A percentile compares a stretch with the other conserved stretches of the same genome.
These are phyloP conservation scores for Pseudisothecium myosuroides DNA, from an alignment of 225 moss, liverwort and hornwort species.

Conservation along the genomic window DNA sequence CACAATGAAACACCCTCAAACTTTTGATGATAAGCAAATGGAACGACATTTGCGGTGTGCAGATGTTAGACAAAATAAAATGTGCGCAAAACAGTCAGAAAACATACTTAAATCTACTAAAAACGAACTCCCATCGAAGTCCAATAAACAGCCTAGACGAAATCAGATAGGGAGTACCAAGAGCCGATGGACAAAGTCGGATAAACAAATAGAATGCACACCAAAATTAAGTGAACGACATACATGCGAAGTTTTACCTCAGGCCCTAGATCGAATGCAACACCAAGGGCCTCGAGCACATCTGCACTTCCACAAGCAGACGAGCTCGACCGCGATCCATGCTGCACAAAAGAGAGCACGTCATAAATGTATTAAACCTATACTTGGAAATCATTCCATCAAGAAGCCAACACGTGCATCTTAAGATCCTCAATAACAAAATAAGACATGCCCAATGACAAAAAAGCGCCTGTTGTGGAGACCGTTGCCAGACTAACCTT, in stretches of 20 bases:
- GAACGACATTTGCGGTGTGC: background rate
- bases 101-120: background rate
- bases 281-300: constrained; percentile 88
- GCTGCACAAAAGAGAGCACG: constrained; percentile 25
- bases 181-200: background rate
- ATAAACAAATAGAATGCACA: background rate
- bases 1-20: background rate
- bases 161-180: background rate
- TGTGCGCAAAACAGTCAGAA: background rate
- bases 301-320: constrained; percentile 99
- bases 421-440: background rate
- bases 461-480: background rate
- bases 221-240: background rate
- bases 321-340: constrained; percentile 90
- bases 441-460: background rate
- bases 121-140: background rate
- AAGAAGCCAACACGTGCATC: background rate
- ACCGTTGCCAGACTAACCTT: constrained; percentile 33
- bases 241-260: constrained; percentile 29
- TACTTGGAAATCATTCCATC: background rate
- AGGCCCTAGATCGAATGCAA: constrained; percentile 86
- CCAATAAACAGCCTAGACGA: background rate
- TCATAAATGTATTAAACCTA: background rate
- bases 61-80: background rate
- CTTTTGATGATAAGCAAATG: background rate